Evolutionary conservation across 2,329 filamentous ascomycete species (phyloP).

Genomic region (Daldinia eschscholtzii): DNA sequence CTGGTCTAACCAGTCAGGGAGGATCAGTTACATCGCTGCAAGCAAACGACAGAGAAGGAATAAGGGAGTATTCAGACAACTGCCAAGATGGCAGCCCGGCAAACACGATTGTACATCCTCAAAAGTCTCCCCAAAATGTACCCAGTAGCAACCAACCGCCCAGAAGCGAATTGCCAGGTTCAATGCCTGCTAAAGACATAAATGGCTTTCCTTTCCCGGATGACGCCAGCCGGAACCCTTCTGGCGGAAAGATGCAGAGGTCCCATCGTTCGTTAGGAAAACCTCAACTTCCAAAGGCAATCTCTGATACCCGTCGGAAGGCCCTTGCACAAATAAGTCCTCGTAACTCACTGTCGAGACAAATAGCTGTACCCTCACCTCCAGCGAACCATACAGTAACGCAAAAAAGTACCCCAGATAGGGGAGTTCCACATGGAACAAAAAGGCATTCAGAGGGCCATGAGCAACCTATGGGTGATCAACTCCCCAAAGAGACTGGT

Average conservation of each 20-base stretch:
- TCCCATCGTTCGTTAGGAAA: constrained; percentile 16
- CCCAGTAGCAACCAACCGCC: neutral
- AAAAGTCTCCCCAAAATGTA: neutral
- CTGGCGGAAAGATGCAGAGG: constrained; percentile 2
- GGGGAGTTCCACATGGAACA: neutral
- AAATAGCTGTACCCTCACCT: constrained; percentile 1
- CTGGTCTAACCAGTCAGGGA: neutral
- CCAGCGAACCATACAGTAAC: constrained; percentile 1
- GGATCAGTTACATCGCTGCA: neutral
- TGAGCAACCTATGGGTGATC: neutral
- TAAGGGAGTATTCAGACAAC: neutral
- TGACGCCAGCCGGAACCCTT: neutral
- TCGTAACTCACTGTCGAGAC: constrained; percentile 5
- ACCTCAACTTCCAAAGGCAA: constrained; percentile 28
- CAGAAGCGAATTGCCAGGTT: neutral
- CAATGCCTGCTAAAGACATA: neutral
- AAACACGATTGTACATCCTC: neutral
- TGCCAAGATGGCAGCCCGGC: neutral
- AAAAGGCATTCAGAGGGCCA: neutral
- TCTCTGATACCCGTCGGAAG: constrained; percentile 30
- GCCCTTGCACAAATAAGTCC: constrained; percentile 31
- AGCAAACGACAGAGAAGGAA: neutral
- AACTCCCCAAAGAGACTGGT: constrained; percentile 21
- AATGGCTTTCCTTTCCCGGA: constrained; percentile 27
- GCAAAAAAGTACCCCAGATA: neutral